These are phyloP conservation scores for Exophiala xenobiotica DNA, from an alignment of 2,329 filamentous ascomycete genomes.

Conservation along the genomic window DNA sequence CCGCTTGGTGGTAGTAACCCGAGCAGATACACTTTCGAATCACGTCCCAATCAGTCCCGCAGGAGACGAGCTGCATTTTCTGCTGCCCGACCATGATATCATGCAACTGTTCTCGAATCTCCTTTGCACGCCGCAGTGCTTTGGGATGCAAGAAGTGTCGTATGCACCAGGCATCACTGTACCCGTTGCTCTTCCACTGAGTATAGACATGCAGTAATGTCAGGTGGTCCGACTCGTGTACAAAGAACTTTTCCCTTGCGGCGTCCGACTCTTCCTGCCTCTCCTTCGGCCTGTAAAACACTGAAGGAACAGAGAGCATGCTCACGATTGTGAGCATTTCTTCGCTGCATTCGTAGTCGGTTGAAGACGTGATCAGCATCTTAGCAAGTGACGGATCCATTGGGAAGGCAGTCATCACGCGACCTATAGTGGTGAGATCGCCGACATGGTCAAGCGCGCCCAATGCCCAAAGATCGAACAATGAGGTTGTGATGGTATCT, in stretches of 20 bases:
- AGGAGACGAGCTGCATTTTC: conserved; percentile 82
- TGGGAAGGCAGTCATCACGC: conserved; percentile 93
- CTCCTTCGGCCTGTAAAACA: conserved; percentile 96
- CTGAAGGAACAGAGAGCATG: conserved; percentile 94
- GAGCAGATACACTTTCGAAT: conserved; percentile 96
- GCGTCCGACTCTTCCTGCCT: conserved; percentile 94
- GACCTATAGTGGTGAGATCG: conserved; percentile 81
- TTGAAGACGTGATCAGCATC: conserved; percentile 85
- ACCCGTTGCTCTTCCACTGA: conserved; percentile 90
- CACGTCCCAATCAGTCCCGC: conserved; percentile 95
- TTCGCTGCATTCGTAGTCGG: conserved; percentile 88
- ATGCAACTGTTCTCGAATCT: conserved; percentile 87
- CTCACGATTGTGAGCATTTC: conserved; percentile 98
- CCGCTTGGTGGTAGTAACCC: conserved; percentile 97
- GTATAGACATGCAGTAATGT: conserved; percentile 94
- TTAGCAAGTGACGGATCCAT: conserved; percentile 98
- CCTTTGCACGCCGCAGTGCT: conserved; percentile 82
- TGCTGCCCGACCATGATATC: conserved; percentile 88
- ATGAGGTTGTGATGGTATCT: conserved; percentile 93
- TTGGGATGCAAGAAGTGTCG: conserved; percentile 96
- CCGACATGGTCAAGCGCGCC: conserved; percentile 92
- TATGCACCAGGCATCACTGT: conserved; percentile 86
- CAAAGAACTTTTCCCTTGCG: conserved; percentile 96
- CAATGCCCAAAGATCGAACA: conserved; percentile 96
- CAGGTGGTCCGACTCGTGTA: conserved; percentile 93